Conservation (phyloP, 2,329 filamentous ascomycete genomes). For the Xylariaceae sp. region DNA sequence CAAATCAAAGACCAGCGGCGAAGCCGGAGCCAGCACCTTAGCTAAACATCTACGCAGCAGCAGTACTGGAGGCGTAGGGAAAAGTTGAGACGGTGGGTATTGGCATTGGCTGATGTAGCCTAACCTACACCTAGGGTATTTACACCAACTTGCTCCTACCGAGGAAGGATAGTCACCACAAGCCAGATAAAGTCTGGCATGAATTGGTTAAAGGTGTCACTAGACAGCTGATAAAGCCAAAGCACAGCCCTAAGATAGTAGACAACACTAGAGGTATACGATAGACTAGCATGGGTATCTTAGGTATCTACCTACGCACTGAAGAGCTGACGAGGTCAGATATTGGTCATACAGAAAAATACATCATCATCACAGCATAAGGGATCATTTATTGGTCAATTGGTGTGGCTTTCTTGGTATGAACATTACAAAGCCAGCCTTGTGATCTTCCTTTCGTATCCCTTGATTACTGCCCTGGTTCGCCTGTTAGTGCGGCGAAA, state of each 20-base stretch:
- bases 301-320: background rate
- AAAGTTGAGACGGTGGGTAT: background rate
- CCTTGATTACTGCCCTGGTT: background rate
- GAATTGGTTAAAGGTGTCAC: background rate
- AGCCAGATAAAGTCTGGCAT: background rate
- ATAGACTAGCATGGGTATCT: background rate
- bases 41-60: background rate
- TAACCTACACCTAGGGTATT: background rate
- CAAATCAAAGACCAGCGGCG: background rate
- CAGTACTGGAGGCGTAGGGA: background rate
- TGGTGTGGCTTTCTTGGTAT: constrained; percentile 3
- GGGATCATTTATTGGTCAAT: background rate
- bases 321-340: background rate
- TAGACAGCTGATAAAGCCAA: background rate
- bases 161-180: background rate
- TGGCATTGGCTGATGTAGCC: background rate
- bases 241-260: background rate
- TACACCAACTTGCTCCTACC: background rate
- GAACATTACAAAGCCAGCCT: constrained; percentile 19
- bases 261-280: background rate
- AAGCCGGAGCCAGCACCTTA: background rate
- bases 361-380: background rate
- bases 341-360: background rate
- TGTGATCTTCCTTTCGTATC: constrained; percentile 9
- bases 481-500: background rate